Evolutionary conservation across 192 early-diverging fungal species (phyloP).

Genomic region (Phlyctochytrium bullatum): DNA sequence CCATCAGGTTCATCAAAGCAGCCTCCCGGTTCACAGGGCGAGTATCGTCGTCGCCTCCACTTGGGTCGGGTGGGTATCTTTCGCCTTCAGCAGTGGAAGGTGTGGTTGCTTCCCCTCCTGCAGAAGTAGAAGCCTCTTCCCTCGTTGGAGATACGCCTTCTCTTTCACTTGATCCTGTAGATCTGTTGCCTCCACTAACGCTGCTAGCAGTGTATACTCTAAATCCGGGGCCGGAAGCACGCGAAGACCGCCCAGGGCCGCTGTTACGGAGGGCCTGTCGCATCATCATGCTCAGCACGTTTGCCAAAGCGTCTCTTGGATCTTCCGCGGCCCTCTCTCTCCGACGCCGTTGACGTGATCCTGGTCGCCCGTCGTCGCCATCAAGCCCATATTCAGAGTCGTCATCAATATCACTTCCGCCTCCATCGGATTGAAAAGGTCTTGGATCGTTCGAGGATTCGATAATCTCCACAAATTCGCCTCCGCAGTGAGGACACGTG

Average conservation of each 20-base stretch:
- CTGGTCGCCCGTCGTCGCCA: neutral
- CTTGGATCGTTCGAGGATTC: neutral
- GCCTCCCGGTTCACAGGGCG: neutral
- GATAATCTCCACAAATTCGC: constrained; percentile 86
- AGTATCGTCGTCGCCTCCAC: no score
- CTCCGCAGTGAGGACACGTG: constrained; percentile 72
- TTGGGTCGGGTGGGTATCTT: no score
- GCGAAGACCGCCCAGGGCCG: no score
- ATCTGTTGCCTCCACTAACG: no score
- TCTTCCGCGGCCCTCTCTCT: constrained; percentile 4
- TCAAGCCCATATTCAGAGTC: constrained; percentile 17
- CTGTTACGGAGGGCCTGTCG: no score
- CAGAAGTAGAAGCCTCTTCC: no score
- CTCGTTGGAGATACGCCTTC: no score
- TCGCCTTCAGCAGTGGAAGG: no score
- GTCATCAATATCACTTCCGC: constrained; percentile 10
- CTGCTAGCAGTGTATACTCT: no score
- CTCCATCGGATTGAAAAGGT: constrained; percentile 17
- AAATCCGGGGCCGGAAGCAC: no score
- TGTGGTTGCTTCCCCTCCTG: no score
- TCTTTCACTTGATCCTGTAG: no score
- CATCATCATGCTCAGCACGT: neutral
- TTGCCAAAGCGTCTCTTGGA: neutral
- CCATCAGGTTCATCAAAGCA: neutral
- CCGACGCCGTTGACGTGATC: constrained; percentile 5